These are phyloP conservation scores for Crithidia bombi DNA, from an alignment of 208 protist genomes.

Conservation along the genomic window DNA sequence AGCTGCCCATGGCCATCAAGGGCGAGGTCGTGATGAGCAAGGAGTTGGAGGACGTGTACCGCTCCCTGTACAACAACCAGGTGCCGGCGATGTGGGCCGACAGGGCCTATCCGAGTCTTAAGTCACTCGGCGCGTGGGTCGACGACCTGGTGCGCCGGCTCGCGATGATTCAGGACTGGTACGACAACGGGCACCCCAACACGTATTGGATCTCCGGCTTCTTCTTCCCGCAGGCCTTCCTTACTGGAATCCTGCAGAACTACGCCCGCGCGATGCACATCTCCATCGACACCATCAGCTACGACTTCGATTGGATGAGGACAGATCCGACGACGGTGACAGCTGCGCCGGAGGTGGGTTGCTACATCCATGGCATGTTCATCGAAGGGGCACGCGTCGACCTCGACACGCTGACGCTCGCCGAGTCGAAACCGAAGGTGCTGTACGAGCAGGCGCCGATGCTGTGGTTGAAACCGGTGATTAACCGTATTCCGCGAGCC, in stretches of 20 bases:
- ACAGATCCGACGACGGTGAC: conserved; percentile 51
- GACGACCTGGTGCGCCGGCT: conserved; percentile 92
- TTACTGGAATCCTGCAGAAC: conserved; percentile 96
- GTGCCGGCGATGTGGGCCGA: conserved; percentile 92
- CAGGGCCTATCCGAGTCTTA: conserved; percentile 94
- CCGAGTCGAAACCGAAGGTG: conserved; percentile 93
- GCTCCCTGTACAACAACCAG: conserved; percentile 96
- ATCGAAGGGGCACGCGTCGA: conserved; percentile 94
- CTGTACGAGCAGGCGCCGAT: conserved; percentile 93
- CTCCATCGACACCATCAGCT: conserved; percentile 95
- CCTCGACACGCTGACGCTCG: conserved; percentile 56
- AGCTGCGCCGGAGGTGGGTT: conserved; percentile 73
- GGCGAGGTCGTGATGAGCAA: conserved; percentile 98
- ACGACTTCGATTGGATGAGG: conserved; percentile 88
- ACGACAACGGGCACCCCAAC: conserved; percentile 90
- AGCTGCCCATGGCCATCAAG: conserved; percentile 94
- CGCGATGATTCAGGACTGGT: conserved; percentile 95
- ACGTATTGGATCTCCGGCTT: conserved; percentile 97
- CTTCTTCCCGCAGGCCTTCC: conserved; percentile 97
- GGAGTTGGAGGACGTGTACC: conserved; percentile 95
- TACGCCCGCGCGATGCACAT: conserved; percentile 93
- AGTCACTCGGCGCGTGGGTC: conserved; percentile 95
- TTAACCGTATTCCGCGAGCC: conserved; percentile 58
- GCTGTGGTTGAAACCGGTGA: conserved; percentile 93
- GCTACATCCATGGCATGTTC: conserved; percentile 96